Evolutionary conservation across 1,139 yeast genomes (phyloP), one percentile per base, ranked within the genome.

Genomic region (Saccharomyces hybrid): DNA sequence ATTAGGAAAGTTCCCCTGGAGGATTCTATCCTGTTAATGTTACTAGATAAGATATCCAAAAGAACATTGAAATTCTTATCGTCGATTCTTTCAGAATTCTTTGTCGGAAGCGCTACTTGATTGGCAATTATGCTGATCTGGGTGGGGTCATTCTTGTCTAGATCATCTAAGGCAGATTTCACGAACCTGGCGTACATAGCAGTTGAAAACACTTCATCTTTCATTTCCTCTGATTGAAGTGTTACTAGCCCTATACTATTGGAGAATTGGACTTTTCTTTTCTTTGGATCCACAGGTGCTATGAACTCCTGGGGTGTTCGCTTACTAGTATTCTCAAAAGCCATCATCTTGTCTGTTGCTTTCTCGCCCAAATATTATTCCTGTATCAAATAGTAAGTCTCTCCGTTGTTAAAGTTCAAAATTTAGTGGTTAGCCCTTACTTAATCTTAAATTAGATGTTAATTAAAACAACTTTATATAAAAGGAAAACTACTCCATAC

Each of bases 81-180:
- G 4, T 76, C 69, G 53, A 79, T 67, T 26, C 77, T 67, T 49
- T 79, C 82, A 3, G 75, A 69, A 56, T 75, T 70, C 5, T 68
- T 65, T 25, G 65, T 57, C 14, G 81, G 77, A 5, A 75, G 65
- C 11, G 74, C 64, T 14, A 82, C 63, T 57, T 79, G 78, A 31
- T 74, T 67, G 1, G 82, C 75, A 50, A 83, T 65, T 4, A 73
- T 64, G 55, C 76, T 76, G 32, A 82, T 62, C 48, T 77, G 77
- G 2, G 73, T 69, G 11, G 74, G 58, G 57, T 78, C 78, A 25
- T 74, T 69, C 70, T 62, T 79, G 58, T 85, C 90, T 64, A 85
- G 73, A 54, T 85, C 81, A 52, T 83, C 85, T 60, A 88, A 73
- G 38, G 95, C 95, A 55, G 87, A 79, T 61, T 78, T 79, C 32